Conservation (phyloP, 441 rosid species). For the Erysimum cheiri region DNA sequence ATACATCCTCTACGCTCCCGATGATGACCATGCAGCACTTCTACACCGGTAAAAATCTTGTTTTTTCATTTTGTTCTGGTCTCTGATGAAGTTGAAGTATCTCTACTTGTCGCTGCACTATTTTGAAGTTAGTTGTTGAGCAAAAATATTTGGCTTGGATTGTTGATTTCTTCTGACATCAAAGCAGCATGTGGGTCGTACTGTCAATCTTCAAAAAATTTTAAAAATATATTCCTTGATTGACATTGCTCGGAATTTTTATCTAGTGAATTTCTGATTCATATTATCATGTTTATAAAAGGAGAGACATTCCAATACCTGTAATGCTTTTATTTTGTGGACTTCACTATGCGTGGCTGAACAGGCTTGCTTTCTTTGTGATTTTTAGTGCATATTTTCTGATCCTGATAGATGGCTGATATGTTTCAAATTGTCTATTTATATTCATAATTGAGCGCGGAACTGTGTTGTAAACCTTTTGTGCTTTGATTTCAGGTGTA, state of each 20-base stretch:
- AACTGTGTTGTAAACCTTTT: slow-evolving; percentile 17
- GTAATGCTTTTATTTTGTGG: slow-evolving; percentile 7
- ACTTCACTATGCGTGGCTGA: slow-evolving; percentile 22
- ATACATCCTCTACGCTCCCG: slow-evolving; percentile 74
- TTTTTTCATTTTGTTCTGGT: slow-evolving; percentile 30
- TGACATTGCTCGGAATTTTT: slow-evolving; percentile 8
- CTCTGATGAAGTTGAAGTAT: slow-evolving; percentile 20
- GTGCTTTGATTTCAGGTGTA: slow-evolving; percentile 65
- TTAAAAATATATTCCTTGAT: slow-evolving; percentile 6
- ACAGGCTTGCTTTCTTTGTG: slow-evolving; percentile 17
- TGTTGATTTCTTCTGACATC: slow-evolving; percentile 24
- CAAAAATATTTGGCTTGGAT: slow-evolving; percentile 1
- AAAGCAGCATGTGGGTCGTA: neutral
- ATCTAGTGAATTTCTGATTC: slow-evolving; percentile 10
- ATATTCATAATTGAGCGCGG: neutral
- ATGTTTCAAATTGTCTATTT: slow-evolving; percentile 13
- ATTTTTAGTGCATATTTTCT: slow-evolving; percentile 13
- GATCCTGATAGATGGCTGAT: slow-evolving; percentile 20
- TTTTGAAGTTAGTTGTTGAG: slow-evolving; percentile 26
- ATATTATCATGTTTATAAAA: slow-evolving; percentile 1
- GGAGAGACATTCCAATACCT: slow-evolving; percentile 19
- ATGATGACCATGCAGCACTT: slow-evolving; percentile 93
- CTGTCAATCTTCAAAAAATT: neutral
- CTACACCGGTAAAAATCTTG: slow-evolving; percentile 75
- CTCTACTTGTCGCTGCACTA: slow-evolving; percentile 10